Base-by-base conservation (phyloP, 768 basidiomycete species). In the Lanmaoa pseudosensibilis region DNA sequence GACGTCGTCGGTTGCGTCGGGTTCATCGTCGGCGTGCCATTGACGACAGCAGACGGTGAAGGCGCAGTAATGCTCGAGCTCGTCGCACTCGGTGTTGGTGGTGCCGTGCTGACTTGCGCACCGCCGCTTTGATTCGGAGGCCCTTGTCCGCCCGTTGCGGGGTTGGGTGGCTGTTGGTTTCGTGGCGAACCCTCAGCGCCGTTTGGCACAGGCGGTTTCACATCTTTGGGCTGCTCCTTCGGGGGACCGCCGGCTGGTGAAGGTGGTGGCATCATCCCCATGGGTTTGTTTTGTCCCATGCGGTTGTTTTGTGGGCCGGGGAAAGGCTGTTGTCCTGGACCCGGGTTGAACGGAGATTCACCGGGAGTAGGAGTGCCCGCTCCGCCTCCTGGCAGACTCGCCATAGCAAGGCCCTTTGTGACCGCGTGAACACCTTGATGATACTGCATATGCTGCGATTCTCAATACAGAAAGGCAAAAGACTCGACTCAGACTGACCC, bases 211-310 rank as follows among this genome's bases (percentile, higher is more conserved):
- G 75, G 72, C 18, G 67, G 67, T 33, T 72, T 69, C 40, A 71
- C 69, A 30, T 74, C 70, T 51, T 73, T 72, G 55, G 69, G 50
- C 53, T 70, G 71, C 51, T 71, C 69, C 57, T 71, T 68, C 30
- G 64, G 56, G 46, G 68, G 69, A 57, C 65, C 65, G 47, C 65
- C 61, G 1, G 75, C 77, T 39, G 84, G 81, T 6, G 83, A 83
- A 5, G 82, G 83, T 0, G 82, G 82, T n/a, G 67, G 63, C 69
- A 77, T 74, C 80, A 81, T 83, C 16, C 66, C 69, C 73, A 75
- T 78, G 2, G 74, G 65, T 50, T 76, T 76, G 32, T 41, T 55
- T 60, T 66, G 75, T 25, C 58, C 73, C 61, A 64, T 38, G 53
- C 66, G 63, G 58, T 56, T 56, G 70, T 70, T 57, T 72, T 71